These are phyloP conservation scores for Stachybotrys echinatus DNA, from an alignment of 2,329 filamentous ascomycete genomes.

Conservation along the genomic window DNA sequence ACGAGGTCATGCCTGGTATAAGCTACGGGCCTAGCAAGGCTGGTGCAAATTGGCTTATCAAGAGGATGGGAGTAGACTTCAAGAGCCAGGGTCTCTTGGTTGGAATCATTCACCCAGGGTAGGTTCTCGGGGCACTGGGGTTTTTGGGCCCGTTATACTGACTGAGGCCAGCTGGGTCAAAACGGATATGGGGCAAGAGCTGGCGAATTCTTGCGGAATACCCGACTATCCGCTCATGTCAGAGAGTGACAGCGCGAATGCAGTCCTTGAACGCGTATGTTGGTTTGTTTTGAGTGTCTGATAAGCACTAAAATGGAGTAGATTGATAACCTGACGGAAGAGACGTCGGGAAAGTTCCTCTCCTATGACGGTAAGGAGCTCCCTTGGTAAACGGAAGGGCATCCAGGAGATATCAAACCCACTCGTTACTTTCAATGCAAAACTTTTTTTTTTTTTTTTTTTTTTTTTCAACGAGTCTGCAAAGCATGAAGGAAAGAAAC, in stretches of 20 bases:
- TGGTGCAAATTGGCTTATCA: constrained; percentile 22
- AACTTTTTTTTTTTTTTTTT: too few relatives aligned
- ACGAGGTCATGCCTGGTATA: constrained; percentile 20
- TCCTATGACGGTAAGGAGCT: not conserved
- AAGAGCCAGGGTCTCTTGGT: constrained; percentile 23
- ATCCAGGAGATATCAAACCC: too few relatives aligned
- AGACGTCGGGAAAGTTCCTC: not conserved
- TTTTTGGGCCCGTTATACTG: not conserved
- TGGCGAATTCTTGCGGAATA: not conserved
- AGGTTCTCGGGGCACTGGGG: constrained; percentile 1
- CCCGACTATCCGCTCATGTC: not conserved
- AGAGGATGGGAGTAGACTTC: constrained; percentile 22
- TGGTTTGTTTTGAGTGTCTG: not conserved
- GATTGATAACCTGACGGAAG: not conserved
- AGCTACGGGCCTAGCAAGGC: constrained; percentile 41
- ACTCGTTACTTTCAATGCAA: too few relatives aligned
- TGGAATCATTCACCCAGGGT: constrained; percentile 25
- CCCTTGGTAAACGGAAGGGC: not conserved
- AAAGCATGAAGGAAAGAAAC: too few relatives aligned
- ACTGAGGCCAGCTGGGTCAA: not conserved
- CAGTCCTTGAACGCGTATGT: not conserved
- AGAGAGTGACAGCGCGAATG: not conserved
- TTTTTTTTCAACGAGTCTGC: too few relatives aligned
- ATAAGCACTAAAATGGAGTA: not conserved
- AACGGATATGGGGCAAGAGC: not conserved